A percentile compares a stretch with the other conserved stretches of the same genome.
phyloP scores from a whole-genome alignment of 805 yeast genomes.

The Saccharomycopsis synnaedendra region DNA sequence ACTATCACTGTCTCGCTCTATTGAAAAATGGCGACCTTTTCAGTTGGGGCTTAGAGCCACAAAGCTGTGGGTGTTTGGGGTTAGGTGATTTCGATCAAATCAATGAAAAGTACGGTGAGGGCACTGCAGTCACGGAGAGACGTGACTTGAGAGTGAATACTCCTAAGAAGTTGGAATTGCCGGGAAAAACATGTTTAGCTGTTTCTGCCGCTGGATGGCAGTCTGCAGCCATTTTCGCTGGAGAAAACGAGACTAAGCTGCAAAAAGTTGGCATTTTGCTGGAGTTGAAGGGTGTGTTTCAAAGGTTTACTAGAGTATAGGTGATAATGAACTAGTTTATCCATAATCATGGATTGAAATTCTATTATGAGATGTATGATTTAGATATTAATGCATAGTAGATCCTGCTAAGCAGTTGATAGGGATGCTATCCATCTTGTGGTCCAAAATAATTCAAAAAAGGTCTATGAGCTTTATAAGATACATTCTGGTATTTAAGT shows the following conservation, averaged over 20 bases:
- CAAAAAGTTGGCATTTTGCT: no score
- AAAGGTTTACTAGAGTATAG: no score
- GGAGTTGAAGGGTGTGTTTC: no score
- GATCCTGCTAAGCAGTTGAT: no score
- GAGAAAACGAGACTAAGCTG: background rate
- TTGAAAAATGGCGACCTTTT: conserved; percentile 42
- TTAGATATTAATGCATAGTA: no score
- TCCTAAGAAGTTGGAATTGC: conserved; percentile 31
- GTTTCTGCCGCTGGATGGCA: conserved; percentile 79
- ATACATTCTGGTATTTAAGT: no score
- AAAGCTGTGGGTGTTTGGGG: conserved; percentile 61
- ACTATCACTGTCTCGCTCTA: conserved; percentile 59
- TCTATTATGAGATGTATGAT: no score
- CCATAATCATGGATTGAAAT: no score
- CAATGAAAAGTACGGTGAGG: conserved; percentile 17
- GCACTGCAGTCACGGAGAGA: conserved; percentile 24
- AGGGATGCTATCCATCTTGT: no score
- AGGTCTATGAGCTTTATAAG: no score
- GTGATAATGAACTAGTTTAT: no score
- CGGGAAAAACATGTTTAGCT: conserved; percentile 36
- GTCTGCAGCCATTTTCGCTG: conserved; percentile 47
- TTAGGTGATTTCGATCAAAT: conserved; percentile 29
- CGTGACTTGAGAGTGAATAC: conserved; percentile 21
- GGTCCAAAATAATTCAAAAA: no score
- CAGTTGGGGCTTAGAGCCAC: conserved; percentile 61